These are phyloP conservation scores for Coemansia nantahalensis DNA, from an alignment of 192 early-diverging fungal species.

Conservation along the genomic window DNA sequence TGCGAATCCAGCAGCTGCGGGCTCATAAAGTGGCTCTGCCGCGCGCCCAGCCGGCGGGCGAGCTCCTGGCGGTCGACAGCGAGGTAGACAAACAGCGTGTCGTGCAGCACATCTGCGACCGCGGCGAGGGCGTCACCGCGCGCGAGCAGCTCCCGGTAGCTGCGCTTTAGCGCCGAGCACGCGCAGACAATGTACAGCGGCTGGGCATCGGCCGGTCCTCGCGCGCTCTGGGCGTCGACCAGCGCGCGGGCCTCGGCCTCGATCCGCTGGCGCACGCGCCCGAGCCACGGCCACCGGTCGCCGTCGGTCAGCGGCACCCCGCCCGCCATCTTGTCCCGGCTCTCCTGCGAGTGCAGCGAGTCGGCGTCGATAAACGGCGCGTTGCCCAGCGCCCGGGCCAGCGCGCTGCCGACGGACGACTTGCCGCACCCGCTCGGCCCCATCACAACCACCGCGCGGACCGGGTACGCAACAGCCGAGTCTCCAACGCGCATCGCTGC, in stretches of 20 bases:
- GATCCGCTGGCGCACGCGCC: slow-evolving; percentile 47
- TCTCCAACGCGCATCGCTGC: slow-evolving; percentile 31
- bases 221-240: slow-evolving; percentile 8
- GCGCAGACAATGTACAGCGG: slow-evolving; percentile 55
- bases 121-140: slow-evolving; percentile 14
- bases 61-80: slow-evolving; percentile 55
- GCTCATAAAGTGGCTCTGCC: slow-evolving; percentile 59
- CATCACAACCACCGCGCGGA: slow-evolving; percentile 59
- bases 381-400: slow-evolving; percentile 41
- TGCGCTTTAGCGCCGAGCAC: slow-evolving; percentile 62
- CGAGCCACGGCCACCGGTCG: slow-evolving; percentile 68
- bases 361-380: slow-evolving; percentile 65
- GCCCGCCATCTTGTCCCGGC: slow-evolving; percentile 62
- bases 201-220: not conserved
- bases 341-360: slow-evolving; percentile 57
- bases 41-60: slow-evolving; percentile 40
- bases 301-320: slow-evolving; percentile 61
- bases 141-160: slow-evolving; percentile 65
- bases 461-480: slow-evolving; percentile 36
- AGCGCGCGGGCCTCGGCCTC: slow-evolving; percentile 18
- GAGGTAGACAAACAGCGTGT: slow-evolving; percentile 59
- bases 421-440: slow-evolving; percentile 68
- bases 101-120: slow-evolving; percentile 14
- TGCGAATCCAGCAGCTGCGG: slow-evolving; percentile 59
- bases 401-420: slow-evolving; percentile 45